Evolutionary conservation across 148 eudicot species (phyloP).

Genomic region (Silene conica): DNA sequence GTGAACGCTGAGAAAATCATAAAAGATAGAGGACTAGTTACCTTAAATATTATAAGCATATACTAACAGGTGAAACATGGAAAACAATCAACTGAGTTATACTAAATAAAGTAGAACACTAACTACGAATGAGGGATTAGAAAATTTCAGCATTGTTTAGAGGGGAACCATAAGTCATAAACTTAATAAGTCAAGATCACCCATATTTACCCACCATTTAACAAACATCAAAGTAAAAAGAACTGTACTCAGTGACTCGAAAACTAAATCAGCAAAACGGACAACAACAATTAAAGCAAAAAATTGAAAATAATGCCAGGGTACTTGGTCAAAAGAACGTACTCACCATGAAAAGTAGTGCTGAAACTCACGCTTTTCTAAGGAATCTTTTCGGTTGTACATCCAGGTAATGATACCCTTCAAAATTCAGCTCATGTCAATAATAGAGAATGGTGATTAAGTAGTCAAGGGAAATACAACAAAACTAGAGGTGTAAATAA

Average conservation of each 20-base stretch:
- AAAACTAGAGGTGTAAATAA: neutral
- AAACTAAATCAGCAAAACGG: neutral
- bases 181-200: slow-evolving; percentile 1
- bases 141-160: neutral
- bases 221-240: neutral
- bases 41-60: neutral
- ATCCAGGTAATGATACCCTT: slow-evolving; percentile 83
- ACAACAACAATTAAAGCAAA: slow-evolving; percentile 3
- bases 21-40: neutral
- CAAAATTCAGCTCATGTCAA: slow-evolving; percentile 8
- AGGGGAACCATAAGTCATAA: neutral
- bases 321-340: neutral
- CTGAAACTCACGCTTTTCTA: slow-evolving; percentile 79
- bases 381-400: slow-evolving; percentile 44
- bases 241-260: neutral
- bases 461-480: neutral
- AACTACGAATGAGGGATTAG: neutral
- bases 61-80: neutral
- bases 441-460: slow-evolving; percentile 3
- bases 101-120: neutral
- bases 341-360: slow-evolving; percentile 75
- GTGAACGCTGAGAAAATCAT: neutral
- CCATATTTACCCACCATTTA: neutral
- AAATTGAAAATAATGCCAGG: neutral
- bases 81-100: neutral